These are phyloP conservation scores for Diaporthe helianthi DNA, from an alignment of 2,329 filamentous ascomycete species.

Conservation along the genomic window DNA sequence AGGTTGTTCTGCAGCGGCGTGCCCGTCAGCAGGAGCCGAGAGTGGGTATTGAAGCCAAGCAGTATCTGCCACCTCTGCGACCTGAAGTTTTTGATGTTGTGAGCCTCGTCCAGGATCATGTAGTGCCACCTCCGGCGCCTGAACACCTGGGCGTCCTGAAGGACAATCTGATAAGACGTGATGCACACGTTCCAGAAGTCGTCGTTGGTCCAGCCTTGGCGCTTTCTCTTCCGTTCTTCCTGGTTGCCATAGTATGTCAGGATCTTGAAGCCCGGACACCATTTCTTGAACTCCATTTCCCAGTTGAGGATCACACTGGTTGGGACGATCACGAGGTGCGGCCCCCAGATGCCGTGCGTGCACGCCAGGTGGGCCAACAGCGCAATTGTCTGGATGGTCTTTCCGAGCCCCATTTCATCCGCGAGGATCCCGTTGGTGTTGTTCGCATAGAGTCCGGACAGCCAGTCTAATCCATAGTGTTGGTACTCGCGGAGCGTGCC, in stretches of 20 bases:
- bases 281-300: constrained; percentile 99
- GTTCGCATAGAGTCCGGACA: constrained; percentile 89
- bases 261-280: constrained; percentile 97
- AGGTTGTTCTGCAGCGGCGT: constrained; percentile 97
- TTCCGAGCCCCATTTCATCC: constrained; percentile 98
- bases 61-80: constrained; percentile 96
- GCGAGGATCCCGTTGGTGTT: constrained; percentile 95
- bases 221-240: constrained; percentile 89
- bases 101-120: constrained; percentile 96
- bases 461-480: constrained; percentile 96
- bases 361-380: constrained; percentile 91
- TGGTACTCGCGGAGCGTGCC: constrained; percentile 95
- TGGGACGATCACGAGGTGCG: constrained; percentile 93
- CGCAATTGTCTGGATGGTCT: constrained; percentile 97
- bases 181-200: constrained; percentile 97
- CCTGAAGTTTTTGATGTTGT: constrained; percentile 99
- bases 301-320: constrained; percentile 99
- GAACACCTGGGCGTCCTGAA: constrained; percentile 93
- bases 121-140: constrained; percentile 95
- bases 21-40: constrained; percentile 86
- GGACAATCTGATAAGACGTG: constrained; percentile 94
- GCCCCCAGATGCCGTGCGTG: constrained; percentile 90
- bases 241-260: constrained; percentile 95
- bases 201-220: constrained; percentile 91
- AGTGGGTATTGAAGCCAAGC: constrained; percentile 89